Evolutionary conservation across 768 basidiomycete genomes (phyloP), one percentile per base, ranked within the genome.

Genomic region (Pleurotus salmoneostramineus): DNA sequence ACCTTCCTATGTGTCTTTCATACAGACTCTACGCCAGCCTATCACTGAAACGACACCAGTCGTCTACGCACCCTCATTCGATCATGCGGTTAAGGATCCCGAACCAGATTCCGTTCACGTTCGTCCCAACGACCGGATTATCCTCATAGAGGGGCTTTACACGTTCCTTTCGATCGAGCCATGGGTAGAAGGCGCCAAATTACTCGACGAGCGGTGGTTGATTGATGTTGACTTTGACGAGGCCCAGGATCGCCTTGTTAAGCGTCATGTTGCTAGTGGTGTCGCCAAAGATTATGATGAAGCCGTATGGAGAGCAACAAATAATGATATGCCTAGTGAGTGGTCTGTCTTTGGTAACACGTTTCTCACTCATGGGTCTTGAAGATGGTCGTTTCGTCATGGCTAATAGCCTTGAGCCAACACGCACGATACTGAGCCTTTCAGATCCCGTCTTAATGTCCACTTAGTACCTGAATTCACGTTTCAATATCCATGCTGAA

Each of bases 71-170:
- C 94, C 93, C 0, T 87, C 91, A 0, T 98, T 97, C 69, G 84
- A 87, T 55, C 95, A 97, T 68, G 83, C 91, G 0, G 68, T 91
- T 54, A 98, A 96, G 66, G 95, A 98, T 66, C 95, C 94, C 0
- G 75, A 74, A 0, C 81, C 82, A 3, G 77, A 86, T 46, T 81
- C 83, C 0, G 67, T 88, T 27, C 66, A 73, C 3, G 79, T 98
- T 31, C 64, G 73, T 27, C 82, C 87, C 14, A 15, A n/a, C 21
- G 27, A 95, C 64, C 84, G 90, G 10, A 82, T 98, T 56, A 79
- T 97, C 44, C 68, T 98, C 59, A 82, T 98, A 61, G 95, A 98
- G 71, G 95, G 95, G 0, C 72, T 97, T n/a, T 97, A 98, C 69
- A 79, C 85, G 2, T 83, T 93, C 63, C 79, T 97, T 32, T 76